Base-by-base conservation (phyloP, 805 yeast species). In the Komagataella kurtzmanii region DNA sequence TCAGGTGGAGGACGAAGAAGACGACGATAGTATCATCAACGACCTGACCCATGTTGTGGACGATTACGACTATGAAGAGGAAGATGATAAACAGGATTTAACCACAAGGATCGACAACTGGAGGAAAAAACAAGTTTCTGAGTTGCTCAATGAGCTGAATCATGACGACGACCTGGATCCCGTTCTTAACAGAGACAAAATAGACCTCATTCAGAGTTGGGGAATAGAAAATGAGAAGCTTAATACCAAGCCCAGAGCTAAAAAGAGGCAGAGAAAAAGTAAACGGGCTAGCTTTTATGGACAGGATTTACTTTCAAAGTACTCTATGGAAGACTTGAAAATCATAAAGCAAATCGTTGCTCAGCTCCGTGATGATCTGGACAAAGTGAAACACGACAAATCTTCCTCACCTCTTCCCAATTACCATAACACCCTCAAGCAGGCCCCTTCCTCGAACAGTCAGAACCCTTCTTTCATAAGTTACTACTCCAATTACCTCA, bases 191-290 rank as follows among this genome's bases (percentile, higher is more conserved):
- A 45, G 47, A 17, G 63, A 60, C 3, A 59, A 62, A 3, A 7
- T 55, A 1, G 66, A 63, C 12, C 55, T 62, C 17, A 59, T 64
- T 49, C 57, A 58, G 50, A 57, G 65, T 7, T 64, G 68, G 68
- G 68, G 66, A 1, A 61, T 64, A 18, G 68, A 63, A 19, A 61
- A 62, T 51, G 48, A 50, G 14, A 43, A 24, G 45, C 46, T 48
- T 17, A 44, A 17, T 17, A 18, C 47, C 47, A 52, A n/a, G 17
- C 47, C 47, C 21, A 45, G 49, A 30, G 50, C 45, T 14, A 49
- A 18, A 19, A 47, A 3, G 40, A 44, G 46, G 45, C 40, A 19
- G 49, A 51, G 44, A 47, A 17, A 14, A 19, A 44, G 40, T 24
- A 23, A 24, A 23, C n/a, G 44, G 45, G 30, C 19, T 2, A 50